A percentile compares a stretch with the other conserved stretches of the same genome.
phyloP scores from a whole-genome alignment of 2,329 filamentous ascomycete genomes.

The Chrysosporium queenslandicum region DNA sequence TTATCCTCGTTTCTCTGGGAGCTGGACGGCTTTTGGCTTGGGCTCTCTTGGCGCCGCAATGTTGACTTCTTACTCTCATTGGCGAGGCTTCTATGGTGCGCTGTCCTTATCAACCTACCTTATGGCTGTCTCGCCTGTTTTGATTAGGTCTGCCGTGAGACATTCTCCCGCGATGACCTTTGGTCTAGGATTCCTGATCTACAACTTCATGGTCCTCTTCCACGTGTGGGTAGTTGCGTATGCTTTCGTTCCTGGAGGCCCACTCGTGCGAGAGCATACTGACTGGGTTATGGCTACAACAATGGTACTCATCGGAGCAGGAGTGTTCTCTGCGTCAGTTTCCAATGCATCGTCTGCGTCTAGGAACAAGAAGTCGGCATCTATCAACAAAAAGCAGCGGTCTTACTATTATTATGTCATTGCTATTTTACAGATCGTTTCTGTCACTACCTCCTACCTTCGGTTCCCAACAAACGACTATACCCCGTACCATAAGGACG shows the following conservation, averaged over 20 bases:
- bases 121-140: slow-evolving; percentile 63
- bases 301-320: slow-evolving; percentile 75
- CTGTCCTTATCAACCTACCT: slow-evolving; percentile 67
- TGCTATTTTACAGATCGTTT: slow-evolving; percentile 66
- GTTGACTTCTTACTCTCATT: slow-evolving; percentile 67
- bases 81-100: slow-evolving; percentile 82
- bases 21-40: slow-evolving; percentile 68
- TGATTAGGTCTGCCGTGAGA: slow-evolving; percentile 66
- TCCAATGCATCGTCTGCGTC: slow-evolving; percentile 43
- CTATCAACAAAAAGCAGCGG: slow-evolving; percentile 42
- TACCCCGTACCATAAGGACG: slow-evolving; percentile 74
- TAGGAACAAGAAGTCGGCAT: slow-evolving; percentile 30
- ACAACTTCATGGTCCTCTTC: slow-evolving; percentile 92
- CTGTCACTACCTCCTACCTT: slow-evolving; percentile 70
- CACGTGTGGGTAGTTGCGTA: slow-evolving; percentile 98
- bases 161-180: slow-evolving; percentile 72
- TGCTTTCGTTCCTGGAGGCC: slow-evolving; percentile 91
- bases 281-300: slow-evolving; percentile 88
- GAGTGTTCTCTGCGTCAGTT: slow-evolving; percentile 59
- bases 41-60: slow-evolving; percentile 71
- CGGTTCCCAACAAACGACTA: slow-evolving; percentile 92
- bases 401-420: slow-evolving; percentile 64
- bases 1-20: slow-evolving; percentile 58
- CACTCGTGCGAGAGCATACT: slow-evolving; percentile 82
- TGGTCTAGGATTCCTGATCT: slow-evolving; percentile 77